A percentile compares a stretch with the other conserved stretches of the same genome.
Conservation (phyloP, 1,284 basidiomycete species). For the Kalmanozyma brasiliensis region DNA sequence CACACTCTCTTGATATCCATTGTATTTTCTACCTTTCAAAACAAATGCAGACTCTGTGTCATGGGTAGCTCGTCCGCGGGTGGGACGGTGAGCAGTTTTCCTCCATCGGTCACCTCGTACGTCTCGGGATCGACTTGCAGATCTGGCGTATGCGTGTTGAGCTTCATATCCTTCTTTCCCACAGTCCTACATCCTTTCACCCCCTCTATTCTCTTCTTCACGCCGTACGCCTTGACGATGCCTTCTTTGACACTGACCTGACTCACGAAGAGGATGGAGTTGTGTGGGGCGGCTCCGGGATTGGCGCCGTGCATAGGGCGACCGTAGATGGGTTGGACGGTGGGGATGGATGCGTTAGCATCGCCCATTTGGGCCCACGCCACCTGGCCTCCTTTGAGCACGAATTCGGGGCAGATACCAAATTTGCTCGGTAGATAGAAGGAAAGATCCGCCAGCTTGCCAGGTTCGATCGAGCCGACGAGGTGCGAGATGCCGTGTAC, state of each 20-base stretch:
- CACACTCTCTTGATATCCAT: background rate
- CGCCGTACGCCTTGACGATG: slow-evolving; percentile 76
- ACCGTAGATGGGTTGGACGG: slow-evolving; percentile 85
- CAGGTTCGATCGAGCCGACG: slow-evolving; percentile 84
- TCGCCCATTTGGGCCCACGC: slow-evolving; percentile 92
- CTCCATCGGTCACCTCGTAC: slow-evolving; percentile 69
- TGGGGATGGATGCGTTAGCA: slow-evolving; percentile 85
- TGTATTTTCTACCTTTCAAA: background rate
- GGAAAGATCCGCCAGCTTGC: slow-evolving; percentile 90
- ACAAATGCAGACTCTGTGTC: slow-evolving; percentile 49
- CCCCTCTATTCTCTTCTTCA: slow-evolving; percentile 79
- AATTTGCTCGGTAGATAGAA: slow-evolving; percentile 94
- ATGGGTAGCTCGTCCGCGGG: slow-evolving; percentile 58
- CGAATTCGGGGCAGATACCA: slow-evolving; percentile 88
- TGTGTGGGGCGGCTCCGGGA: slow-evolving; percentile 78
- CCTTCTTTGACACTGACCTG: slow-evolving; percentile 65
- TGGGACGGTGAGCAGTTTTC: slow-evolving; percentile 51
- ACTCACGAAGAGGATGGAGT: slow-evolving; percentile 82
- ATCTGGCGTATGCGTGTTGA: slow-evolving; percentile 82
- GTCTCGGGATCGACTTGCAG: slow-evolving; percentile 92
- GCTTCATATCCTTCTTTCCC: slow-evolving; percentile 91
- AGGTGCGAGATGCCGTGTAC: slow-evolving; percentile 90
- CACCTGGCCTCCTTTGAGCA: slow-evolving; percentile 93
- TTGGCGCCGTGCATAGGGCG: slow-evolving; percentile 90
- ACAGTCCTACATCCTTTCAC: slow-evolving; percentile 82